Evolutionary conservation across 1,284 basidiomycete genomes (phyloP).

Genomic region (Albatrellus sp.): DNA sequence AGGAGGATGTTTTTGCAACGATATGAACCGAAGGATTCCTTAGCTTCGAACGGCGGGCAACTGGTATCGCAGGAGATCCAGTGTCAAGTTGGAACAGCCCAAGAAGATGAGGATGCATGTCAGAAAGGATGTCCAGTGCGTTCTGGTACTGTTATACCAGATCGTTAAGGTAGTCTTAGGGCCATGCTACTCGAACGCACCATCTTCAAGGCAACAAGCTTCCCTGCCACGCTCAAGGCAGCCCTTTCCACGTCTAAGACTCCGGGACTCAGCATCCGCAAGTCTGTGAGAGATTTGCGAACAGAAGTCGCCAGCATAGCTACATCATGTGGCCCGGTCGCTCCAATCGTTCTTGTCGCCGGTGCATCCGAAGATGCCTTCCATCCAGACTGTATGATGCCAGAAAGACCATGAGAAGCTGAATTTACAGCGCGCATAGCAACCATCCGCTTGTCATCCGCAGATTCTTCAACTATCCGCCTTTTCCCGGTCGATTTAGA

Average conservation of each 20-base stretch:
- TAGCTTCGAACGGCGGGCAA: background rate
- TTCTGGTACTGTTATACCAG: conserved; percentile 31
- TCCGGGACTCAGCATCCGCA: conserved; percentile 32
- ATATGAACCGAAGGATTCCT: background rate
- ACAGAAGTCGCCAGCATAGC: conserved; percentile 20
- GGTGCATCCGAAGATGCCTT: conserved; percentile 23
- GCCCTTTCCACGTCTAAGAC: conserved; percentile 63
- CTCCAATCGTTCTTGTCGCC: conserved; percentile 15
- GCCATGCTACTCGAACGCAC: conserved; percentile 25
- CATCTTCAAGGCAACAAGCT: conserved; percentile 52
- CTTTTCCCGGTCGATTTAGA: conserved; percentile 3
- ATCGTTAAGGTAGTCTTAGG: conserved; percentile 3
- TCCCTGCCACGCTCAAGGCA: conserved; percentile 49
- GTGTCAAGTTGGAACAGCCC: conserved; percentile 14
- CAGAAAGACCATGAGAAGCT: conserved; percentile 43
- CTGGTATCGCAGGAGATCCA: background rate
- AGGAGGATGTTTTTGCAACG: conserved; percentile 1
- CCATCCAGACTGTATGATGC: conserved; percentile 45
- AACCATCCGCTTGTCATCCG: conserved; percentile 15
- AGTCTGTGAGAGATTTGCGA: conserved; percentile 25
- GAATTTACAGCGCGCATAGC: conserved; percentile 53
- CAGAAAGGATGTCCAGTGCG: conserved; percentile 30
- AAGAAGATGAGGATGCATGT: conserved; percentile 33
- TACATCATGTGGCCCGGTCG: conserved; percentile 17
- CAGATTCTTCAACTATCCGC: conserved; percentile 4